phyloP scores from a whole-genome alignment of 1,284 basidiomycete species.

The Tetrapyrgos nigripes region DNA sequence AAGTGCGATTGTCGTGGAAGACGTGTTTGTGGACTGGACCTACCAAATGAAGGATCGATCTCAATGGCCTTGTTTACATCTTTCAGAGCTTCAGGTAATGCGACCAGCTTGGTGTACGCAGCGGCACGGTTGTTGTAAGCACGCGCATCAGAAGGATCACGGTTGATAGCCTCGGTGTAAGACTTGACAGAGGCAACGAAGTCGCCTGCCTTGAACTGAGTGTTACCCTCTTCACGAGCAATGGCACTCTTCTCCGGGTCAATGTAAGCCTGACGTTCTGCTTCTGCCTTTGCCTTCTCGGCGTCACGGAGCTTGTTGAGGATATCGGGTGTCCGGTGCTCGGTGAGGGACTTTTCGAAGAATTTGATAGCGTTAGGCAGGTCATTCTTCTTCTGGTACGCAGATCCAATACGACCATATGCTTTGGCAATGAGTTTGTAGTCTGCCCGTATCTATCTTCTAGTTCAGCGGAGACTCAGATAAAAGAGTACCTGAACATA shows the following conservation, averaged over 20 bases:
- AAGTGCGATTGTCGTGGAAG: not conserved
- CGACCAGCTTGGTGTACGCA: constrained; percentile 95
- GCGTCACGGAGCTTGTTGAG: constrained; percentile 90
- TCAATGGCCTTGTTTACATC: constrained; percentile 95
- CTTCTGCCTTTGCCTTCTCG: constrained; percentile 83
- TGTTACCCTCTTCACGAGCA: constrained; percentile 93
- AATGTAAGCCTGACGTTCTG: constrained; percentile 86
- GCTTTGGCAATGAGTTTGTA: constrained; percentile 88
- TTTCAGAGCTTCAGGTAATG: constrained; percentile 95
- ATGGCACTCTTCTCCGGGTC: constrained; percentile 85
- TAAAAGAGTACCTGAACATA: constrained; percentile 34
- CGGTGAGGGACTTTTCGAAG: constrained; percentile 92
- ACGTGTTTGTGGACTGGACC: constrained; percentile 29
- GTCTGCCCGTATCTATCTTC: constrained; percentile 72
- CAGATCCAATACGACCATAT: constrained; percentile 87
- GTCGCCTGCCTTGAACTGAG: constrained; percentile 90
- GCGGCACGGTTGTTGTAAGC: constrained; percentile 98
- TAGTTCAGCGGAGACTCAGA: not conserved
- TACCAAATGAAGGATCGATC: constrained; percentile 86
- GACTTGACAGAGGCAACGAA: constrained; percentile 93
- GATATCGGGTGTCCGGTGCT: constrained; percentile 95
- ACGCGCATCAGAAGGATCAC: constrained; percentile 88
- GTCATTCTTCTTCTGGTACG: constrained; percentile 88
- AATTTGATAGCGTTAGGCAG: constrained; percentile 84
- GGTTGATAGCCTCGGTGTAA: constrained; percentile 97